Evolutionary conservation across 164 flowering plant genomes (phyloP).

Genomic region (Cinnamomum chago): DNA sequence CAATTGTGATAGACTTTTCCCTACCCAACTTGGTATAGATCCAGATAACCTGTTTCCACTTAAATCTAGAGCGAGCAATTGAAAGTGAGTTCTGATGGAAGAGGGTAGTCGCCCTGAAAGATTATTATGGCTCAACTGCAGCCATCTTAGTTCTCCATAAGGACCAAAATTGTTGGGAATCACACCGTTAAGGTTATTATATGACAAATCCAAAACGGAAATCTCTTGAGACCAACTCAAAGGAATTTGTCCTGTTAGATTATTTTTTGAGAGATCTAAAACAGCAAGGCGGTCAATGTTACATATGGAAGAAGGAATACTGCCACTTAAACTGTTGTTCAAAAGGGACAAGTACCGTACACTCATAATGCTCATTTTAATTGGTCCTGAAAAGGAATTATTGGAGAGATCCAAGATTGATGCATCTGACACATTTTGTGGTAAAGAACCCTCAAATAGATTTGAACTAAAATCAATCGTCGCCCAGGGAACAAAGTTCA

Average conservation of each 20-base stretch:
- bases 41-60: no score
- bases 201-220: neutral
- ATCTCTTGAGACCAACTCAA: neutral
- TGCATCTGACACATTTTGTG: neutral
- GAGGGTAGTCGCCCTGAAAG: constrained; percentile 1
- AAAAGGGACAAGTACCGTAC: neutral
- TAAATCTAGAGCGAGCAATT: no score
- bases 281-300: neutral
- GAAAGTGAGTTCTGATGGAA: neutral
- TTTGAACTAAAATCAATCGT: neutral
- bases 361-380: neutral
- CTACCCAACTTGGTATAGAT: no score
- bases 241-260: constrained; percentile 13
- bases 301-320: neutral
- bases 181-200: constrained; percentile 6
- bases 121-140: constrained; percentile 5
- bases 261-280: constrained; percentile 4
- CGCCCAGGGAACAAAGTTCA: neutral
- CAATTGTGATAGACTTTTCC: no score
- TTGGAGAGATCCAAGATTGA: neutral
- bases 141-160: neutral
- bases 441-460: neutral
- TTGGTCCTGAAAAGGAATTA: neutral
- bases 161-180: neutral
- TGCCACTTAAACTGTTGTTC: neutral